Evolutionary conservation across 2,329 filamentous ascomycete genomes (phyloP).

Genomic region (Diaporthe vaccinii): DNA sequence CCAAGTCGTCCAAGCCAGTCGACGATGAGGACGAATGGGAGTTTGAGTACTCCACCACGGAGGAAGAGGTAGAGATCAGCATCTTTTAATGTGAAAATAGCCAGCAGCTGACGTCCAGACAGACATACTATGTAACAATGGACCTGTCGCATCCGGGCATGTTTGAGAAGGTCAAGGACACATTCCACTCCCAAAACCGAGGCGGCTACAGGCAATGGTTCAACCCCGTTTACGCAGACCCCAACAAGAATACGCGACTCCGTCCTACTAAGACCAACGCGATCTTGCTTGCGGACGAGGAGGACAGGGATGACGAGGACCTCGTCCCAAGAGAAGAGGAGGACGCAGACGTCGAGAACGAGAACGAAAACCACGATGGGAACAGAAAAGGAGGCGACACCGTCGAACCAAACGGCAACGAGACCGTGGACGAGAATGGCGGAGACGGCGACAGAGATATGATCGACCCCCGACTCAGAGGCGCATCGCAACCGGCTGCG

Average conservation of each 20-base stretch:
- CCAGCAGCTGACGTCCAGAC: constrained; percentile 20
- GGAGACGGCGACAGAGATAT: constrained; percentile 38
- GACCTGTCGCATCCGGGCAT: constrained; percentile 74
- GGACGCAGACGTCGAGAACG: constrained; percentile 39
- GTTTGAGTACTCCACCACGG: constrained; percentile 75
- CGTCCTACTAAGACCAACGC: constrained; percentile 41
- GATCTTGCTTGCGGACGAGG: constrained; percentile 42
- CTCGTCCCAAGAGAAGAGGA: constrained; percentile 33
- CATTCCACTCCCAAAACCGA: constrained; percentile 53
- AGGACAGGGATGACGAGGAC: constrained; percentile 42
- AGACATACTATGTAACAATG: constrained; percentile 76
- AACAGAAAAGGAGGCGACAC: constrained; percentile 35
- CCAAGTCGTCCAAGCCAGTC: constrained; percentile 24
- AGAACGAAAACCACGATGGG: constrained; percentile 39
- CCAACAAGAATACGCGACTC: constrained; percentile 40
- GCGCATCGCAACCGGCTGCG: constrained; percentile 17
- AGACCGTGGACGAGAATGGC: constrained; percentile 30
- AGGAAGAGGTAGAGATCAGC: constrained; percentile 65
- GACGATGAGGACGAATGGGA: constrained; percentile 74
- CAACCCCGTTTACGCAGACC: constrained; percentile 47
- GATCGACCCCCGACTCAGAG: constrained; percentile 38
- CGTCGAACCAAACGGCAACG: constrained; percentile 16
- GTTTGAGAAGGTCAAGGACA: constrained; percentile 57
- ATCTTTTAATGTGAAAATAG: too few species aligned
- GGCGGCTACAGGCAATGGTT: constrained; percentile 61